Evolutionary conservation across 2,329 filamentous ascomycete genomes (phyloP), one percentile per base, ranked within the genome.

Genomic region (Coniochaeta prunicola): DNA sequence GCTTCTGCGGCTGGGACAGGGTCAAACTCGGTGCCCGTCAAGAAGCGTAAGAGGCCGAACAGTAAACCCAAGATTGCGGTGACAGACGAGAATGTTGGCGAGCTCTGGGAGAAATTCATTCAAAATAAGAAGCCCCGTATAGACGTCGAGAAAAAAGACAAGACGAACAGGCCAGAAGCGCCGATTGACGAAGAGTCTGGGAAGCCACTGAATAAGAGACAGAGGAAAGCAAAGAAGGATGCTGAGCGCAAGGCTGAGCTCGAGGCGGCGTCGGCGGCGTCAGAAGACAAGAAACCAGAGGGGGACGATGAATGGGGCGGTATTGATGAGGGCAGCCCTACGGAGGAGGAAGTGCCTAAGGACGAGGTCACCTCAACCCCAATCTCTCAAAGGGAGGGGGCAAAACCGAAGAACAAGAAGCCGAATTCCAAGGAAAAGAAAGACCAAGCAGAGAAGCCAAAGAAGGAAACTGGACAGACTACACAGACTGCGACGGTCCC

Each of bases 61-160:
- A 61, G 66, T 38, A 58, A 63, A n/a, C 36, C 65, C 59, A 54
- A 62, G 66, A 67, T 74, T 55, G 75, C 76, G 60, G 84, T 92
- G 62, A 91, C 84, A 21, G 74, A 80, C 8, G 80, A 80, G 2
- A 94, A 96, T 71, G 80, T 96, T 28, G 86, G 85, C 58, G 85
- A 90, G 63, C 78, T 96, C 64, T 96, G 90, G 80, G 89, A 89
- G 66, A 82, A 84, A 60, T 84, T 94, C 61, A 89, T 96, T 64
- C 90, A 93, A 67, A 86, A 86, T 7, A 87, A 84, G 67, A 74
- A 55, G 30, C 53, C 28, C 19, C 17, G 33, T 5, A 24, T 34
- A 13, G 53, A 55, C 3, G 33, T n/a, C 2, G 33, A 34, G 19
- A 21, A 36, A 56, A 74, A 73, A 28, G 53, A 59, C 15, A n/a